Evolutionary conservation across 805 yeast genomes (phyloP), one percentile per base, ranked within the genome.

Genomic region (Saccharomycopsis sp.): DNA sequence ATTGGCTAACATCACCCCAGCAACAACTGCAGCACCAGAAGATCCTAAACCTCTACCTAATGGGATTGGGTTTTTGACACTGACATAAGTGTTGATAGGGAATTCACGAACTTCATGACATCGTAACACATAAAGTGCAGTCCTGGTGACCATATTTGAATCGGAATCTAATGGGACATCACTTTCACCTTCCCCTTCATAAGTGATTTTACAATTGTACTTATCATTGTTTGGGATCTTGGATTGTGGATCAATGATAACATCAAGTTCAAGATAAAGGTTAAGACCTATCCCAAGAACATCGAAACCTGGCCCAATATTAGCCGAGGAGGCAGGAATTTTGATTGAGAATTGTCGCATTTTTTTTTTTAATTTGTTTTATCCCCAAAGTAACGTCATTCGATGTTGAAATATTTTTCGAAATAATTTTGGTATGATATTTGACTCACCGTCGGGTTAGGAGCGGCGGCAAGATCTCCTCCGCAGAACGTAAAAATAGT

Each of bases 301-400:
- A 63, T 93, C 98, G 59, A 90, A 93, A 1, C 98, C 98, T 7
- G 98, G 98, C 6, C 98, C 98, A 42, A 93, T 90, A 58, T 93
- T 93, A 57, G 98, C 98, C 40, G 95, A 85, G 4, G 97, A 89
- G 4, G 97, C 96, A 3, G 98, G 98, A 14, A 90, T 93, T 44
- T 75, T 77, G 54, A 86, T 74, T 36, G 60, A 62, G 62, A 82
- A 82, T 44, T 71, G 67, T 49, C 77, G 70, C 45, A 62, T 53
- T 77, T 67, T 72, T n/a, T 38, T 48, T 26, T 20, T 27, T 34
- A 8, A 21, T 23, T 16, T 13, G 29, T 27, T 7, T 23, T 34
- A 35, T 6, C 14, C 4, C 13, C 6, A 35, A 3, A 35, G 17
- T 13, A 31, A 13, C 17, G n/a, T 13, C 29, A 8, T 8, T 26